Evolutionary conservation across 805 yeast genomes (phyloP).

Genomic region (Wickerhamomyces hampshirensis): DNA sequence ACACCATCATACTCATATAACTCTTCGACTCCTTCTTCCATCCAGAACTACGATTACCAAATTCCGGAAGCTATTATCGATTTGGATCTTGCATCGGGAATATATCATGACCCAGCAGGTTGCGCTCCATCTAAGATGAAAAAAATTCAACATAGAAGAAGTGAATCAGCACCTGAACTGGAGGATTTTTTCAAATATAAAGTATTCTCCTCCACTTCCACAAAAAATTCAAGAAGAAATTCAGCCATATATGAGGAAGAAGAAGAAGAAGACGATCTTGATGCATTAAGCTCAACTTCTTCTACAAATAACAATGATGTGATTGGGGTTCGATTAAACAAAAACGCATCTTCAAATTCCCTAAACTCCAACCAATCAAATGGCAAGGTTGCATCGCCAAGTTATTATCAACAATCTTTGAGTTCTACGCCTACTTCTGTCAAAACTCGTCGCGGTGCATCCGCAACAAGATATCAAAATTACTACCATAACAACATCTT

Average conservation of each 20-base stretch:
- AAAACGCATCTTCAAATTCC: slow-evolving; percentile 20
- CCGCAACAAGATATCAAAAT: slow-evolving; percentile 46
- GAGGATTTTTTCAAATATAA: slow-evolving; percentile 28
- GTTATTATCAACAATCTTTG: slow-evolving; percentile 6
- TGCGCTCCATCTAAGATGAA: slow-evolving; percentile 22
- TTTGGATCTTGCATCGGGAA: slow-evolving; percentile 46
- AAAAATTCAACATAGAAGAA: slow-evolving; percentile 40
- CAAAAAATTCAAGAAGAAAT: slow-evolving; percentile 18
- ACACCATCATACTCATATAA: slow-evolving; percentile 10
- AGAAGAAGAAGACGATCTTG: slow-evolving; percentile 23
- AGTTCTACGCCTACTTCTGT: slow-evolving; percentile 27
- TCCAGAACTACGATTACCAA: slow-evolving; percentile 12
- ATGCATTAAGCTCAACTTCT: slow-evolving; percentile 17
- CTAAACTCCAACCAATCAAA: slow-evolving; percentile 8
- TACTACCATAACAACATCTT: slow-evolving; percentile 41
- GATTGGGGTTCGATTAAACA: slow-evolving; percentile 3
- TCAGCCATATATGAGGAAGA: slow-evolving; percentile 31
- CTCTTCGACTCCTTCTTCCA: slow-evolving; percentile 6
- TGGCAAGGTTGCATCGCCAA: slow-evolving; percentile 2
- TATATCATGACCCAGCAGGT: slow-evolving; percentile 26
- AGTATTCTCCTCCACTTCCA: slow-evolving; percentile 6
- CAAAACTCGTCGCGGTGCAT: slow-evolving; percentile 30
- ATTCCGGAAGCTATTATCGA: slow-evolving; percentile 55
- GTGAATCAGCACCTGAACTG: slow-evolving; percentile 55
- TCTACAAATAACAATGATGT: slow-evolving; percentile 5